Percentiles rank a stretch among this genome's conserved stretches.
These are phyloP conservation scores for Syzygium grande DNA, from an alignment of 345 rosid genomes.

Conservation along the genomic window DNA sequence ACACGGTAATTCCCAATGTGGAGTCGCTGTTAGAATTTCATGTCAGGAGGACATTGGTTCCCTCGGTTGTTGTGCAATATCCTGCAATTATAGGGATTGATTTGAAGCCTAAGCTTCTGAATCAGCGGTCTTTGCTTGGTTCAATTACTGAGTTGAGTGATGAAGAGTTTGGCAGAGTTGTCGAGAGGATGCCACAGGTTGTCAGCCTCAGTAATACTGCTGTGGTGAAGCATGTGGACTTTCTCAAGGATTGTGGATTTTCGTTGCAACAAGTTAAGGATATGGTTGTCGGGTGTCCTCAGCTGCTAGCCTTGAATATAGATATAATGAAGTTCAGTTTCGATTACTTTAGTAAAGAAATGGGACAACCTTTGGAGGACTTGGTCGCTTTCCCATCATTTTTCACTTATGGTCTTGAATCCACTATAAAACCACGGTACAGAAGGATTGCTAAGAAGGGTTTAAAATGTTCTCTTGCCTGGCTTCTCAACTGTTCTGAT, in stretches of 20 bases:
- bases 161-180: conserved; percentile 51
- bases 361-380: conserved; percentile 76
- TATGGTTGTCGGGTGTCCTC: conserved; percentile 84
- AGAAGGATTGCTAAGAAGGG: conserved; percentile 53
- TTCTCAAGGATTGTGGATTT: conserved; percentile 64
- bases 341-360: conserved; percentile 54
- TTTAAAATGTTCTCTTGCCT: conserved; percentile 70
- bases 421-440: conserved; percentile 79
- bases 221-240: conserved; percentile 56
- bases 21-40: conserved; percentile 45
- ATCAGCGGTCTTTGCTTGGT: conserved; percentile 46
- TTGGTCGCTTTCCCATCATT: conserved; percentile 77
- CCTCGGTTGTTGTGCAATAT: conserved; percentile 78
- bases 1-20: conserved; percentile 57
- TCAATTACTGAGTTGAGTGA: conserved; percentile 38
- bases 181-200: conserved; percentile 91
- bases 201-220: conserved; percentile 54
- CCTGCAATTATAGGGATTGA: conserved; percentile 80
- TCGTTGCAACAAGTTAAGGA: conserved; percentile 43
- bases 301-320: conserved; percentile 75
- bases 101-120: conserved; percentile 51
- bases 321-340: conserved; percentile 66
- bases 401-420: conserved; percentile 76
- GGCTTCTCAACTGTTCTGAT: conserved; percentile 90
- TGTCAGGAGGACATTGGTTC: conserved; percentile 48